Evolutionary conservation across 805 yeast species (phyloP).

Genomic region (Teunomyces pallodes): DNA sequence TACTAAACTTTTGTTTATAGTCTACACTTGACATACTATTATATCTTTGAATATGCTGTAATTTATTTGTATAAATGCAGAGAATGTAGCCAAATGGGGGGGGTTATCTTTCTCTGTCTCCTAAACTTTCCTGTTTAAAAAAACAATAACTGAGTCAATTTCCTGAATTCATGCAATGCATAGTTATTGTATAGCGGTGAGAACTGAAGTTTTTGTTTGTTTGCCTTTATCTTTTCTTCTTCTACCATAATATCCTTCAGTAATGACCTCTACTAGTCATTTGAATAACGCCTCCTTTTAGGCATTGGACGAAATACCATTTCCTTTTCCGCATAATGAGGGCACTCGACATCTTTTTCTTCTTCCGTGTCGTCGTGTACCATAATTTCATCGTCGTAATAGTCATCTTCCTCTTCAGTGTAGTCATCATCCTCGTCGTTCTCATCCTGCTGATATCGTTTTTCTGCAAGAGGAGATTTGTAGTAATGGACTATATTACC

Average conservation of each 20-base stretch:
- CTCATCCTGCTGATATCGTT: slow-evolving; percentile 8
- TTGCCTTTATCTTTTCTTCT: not conserved
- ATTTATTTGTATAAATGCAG: not conserved
- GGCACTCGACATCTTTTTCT: slow-evolving; percentile 1
- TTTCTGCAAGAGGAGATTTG: not conserved
- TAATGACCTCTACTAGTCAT: not conserved
- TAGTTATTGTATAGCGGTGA: not conserved
- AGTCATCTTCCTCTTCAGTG: slow-evolving; percentile 11
- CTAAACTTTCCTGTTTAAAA: too few species aligned
- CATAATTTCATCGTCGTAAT: slow-evolving; percentile 9
- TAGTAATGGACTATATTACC: not conserved
- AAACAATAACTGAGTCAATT: not conserved
- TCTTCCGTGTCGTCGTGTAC: slow-evolving; percentile 10
- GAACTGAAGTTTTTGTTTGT: not conserved
- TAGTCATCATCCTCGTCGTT: slow-evolving; percentile 14
- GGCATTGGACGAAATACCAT: slow-evolving; percentile 17
- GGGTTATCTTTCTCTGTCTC: not conserved
- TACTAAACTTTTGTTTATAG: slow-evolving; percentile 9
- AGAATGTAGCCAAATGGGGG: not conserved
- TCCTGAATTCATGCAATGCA: not conserved
- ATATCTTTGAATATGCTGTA: not conserved
- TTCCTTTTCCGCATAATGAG: not conserved
- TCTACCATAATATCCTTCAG: too few species aligned
- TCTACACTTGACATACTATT: not conserved
- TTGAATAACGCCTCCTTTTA: slow-evolving; percentile 12